These are phyloP conservation scores for Laguncularia racemosa DNA, from an alignment of 345 rosid genomes.

Conservation along the genomic window DNA sequence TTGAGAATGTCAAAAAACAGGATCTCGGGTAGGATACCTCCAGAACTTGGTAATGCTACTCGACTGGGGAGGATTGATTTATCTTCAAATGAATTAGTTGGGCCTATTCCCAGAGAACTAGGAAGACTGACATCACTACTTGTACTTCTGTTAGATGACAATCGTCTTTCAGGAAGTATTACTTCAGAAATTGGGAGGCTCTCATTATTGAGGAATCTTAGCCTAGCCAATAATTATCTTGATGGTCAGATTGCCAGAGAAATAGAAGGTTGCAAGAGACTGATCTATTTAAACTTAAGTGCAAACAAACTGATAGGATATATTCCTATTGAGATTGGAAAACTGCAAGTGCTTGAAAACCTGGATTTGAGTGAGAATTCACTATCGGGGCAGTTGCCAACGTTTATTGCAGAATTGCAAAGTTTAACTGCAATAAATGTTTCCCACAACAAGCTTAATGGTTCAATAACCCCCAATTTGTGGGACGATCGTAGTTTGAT, in stretches of 20 bases:
- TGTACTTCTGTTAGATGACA: constrained; percentile 3
- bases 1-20: constrained; percentile 12
- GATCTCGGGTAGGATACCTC: constrained; percentile 20
- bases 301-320: constrained; percentile 9
- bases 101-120: constrained; percentile 17
- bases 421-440: neutral
- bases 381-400: neutral
- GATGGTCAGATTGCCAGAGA: constrained; percentile 7
- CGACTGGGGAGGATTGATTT: constrained; percentile 17
- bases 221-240: constrained; percentile 21
- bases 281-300: constrained; percentile 25
- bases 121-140: constrained; percentile 12
- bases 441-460: constrained; percentile 13
- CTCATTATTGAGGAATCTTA: neutral
- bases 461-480: constrained; percentile 15
- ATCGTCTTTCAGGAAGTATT: constrained; percentile 15
- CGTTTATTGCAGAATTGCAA: neutral
- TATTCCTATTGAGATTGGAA: constrained; percentile 16
- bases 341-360: constrained; percentile 3
- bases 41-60: constrained; percentile 13
- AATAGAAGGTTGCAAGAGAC: constrained; percentile 5
- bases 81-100: constrained; percentile 21
- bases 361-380: neutral
- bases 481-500: neutral
- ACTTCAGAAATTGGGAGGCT: constrained; percentile 21